These are phyloP conservation scores for Pontederia paniculata DNA, from an alignment of 176 grass and related monocot genomes.

Conservation along the genomic window DNA sequence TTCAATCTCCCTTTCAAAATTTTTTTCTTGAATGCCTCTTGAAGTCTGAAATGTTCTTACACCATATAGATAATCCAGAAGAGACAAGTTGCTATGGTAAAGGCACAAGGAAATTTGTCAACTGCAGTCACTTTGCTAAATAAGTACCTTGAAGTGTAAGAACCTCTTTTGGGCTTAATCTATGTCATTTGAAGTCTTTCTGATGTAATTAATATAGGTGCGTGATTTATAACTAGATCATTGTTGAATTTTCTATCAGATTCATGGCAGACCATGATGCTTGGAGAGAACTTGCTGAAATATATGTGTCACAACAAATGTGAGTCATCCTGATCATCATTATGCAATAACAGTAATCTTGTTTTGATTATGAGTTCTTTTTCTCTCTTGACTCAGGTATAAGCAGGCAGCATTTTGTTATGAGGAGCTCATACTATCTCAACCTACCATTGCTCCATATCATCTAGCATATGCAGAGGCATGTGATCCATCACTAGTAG, in stretches of 20 bases:
- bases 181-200: background rate
- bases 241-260: constrained; percentile 35
- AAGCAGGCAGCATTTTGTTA: constrained; percentile 99
- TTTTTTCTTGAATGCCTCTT: background rate
- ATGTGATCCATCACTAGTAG: constrained; percentile 8
- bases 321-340: constrained; percentile 29
- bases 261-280: constrained; percentile 99
- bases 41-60: constrained; percentile 15
- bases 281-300: constrained; percentile 99
- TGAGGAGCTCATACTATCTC: constrained; percentile 83
- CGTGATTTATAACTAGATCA: background rate
- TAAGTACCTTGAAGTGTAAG: constrained; percentile 92
- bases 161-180: background rate
- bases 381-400: constrained; percentile 42
- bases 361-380: background rate
- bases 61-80: constrained; percentile 56
- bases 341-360: constrained; percentile 8
- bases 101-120: constrained; percentile 73
- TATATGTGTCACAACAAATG: constrained; percentile 79
- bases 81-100: constrained; percentile 88
- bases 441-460: constrained; percentile 71
- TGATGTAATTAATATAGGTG: background rate
- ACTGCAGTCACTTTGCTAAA: constrained; percentile 60
- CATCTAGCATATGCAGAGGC: constrained; percentile 93
- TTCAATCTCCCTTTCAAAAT: background rate